Conservation (phyloP, 768 basidiomycete genomes). For the Pleurotus ostreatus region DNA sequence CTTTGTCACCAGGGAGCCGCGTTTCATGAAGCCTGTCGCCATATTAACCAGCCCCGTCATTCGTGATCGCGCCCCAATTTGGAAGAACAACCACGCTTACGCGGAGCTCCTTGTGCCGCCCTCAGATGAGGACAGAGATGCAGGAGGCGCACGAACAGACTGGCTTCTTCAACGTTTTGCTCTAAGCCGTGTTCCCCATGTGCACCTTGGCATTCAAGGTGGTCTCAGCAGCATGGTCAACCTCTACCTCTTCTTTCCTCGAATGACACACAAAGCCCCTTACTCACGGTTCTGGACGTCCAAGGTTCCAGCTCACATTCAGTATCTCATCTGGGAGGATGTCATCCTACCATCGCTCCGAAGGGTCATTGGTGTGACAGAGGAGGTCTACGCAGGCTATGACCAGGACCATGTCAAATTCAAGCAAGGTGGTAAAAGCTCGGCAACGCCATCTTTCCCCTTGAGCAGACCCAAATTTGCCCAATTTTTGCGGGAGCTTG, state of each 20-base stretch:
- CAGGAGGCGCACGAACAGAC: slow-evolving; percentile 4
- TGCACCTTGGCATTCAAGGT: slow-evolving; percentile 13
- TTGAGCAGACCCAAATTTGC: neutral
- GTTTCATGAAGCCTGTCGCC: slow-evolving; percentile 5
- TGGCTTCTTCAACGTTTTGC: slow-evolving; percentile 2
- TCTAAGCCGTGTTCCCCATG: slow-evolving; percentile 14
- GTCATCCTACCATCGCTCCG: slow-evolving; percentile 10
- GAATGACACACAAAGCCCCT: slow-evolving; percentile 15
- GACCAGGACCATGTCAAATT: slow-evolving; percentile 10
- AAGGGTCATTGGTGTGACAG: neutral
- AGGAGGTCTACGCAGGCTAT: slow-evolving; percentile 4
- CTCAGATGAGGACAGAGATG: neutral
- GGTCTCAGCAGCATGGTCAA: slow-evolving; percentile 9
- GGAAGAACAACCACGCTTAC: slow-evolving; percentile 14
- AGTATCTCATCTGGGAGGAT: slow-evolving; percentile 11
- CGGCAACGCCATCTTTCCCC: neutral
- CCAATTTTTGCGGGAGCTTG: neutral
- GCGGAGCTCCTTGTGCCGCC: slow-evolving; percentile 12
- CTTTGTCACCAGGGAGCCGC: slow-evolving; percentile 8
- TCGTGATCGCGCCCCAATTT: slow-evolving; percentile 11
- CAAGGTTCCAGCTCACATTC: slow-evolving; percentile 11
- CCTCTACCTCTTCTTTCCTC: slow-evolving; percentile 15
- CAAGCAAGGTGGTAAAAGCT: slow-evolving; percentile 7
- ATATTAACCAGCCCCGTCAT: slow-evolving; percentile 10
- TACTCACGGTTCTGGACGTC: slow-evolving; percentile 8